phyloP scores from a whole-genome alignment of 805 yeast genomes.

The Clavispora carvajalis region DNA sequence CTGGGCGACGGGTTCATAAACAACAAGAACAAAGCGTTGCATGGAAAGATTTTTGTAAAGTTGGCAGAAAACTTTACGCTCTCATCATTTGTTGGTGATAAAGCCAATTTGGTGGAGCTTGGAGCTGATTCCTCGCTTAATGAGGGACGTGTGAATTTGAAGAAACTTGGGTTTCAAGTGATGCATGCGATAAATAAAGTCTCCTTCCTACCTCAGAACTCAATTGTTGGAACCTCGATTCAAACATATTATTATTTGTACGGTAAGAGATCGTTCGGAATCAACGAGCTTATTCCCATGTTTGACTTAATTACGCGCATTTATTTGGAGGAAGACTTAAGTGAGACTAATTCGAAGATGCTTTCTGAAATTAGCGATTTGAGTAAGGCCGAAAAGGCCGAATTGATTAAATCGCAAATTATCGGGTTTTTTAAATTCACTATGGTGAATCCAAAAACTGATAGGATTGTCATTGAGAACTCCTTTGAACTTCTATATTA shows the following conservation, averaged over 20 bases:
- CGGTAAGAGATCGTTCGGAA: constrained; percentile 12
- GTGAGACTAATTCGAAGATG: constrained; percentile 20
- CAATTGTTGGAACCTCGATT: constrained; percentile 44
- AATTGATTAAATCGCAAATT: constrained; percentile 22
- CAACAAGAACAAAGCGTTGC: constrained; percentile 22
- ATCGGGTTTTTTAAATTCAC: constrained; percentile 17
- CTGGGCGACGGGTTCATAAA: constrained; percentile 24
- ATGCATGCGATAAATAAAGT: constrained; percentile 48
- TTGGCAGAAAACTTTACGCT: constrained; percentile 30
- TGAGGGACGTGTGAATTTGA: constrained; percentile 29
- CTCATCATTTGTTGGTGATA: constrained; percentile 21
- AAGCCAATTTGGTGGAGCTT: constrained; percentile 7
- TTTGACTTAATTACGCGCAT: constrained; percentile 22
- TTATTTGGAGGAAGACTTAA: constrained; percentile 17
- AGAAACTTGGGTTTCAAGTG: constrained; percentile 50
- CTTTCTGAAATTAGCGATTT: constrained; percentile 15
- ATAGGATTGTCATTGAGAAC: constrained; percentile 32
- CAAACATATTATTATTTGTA: constrained; percentile 29
- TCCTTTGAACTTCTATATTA: constrained; percentile 53
- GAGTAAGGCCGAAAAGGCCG: constrained; percentile 19
- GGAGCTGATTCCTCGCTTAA: constrained; percentile 19
- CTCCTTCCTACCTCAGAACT: constrained; percentile 48
- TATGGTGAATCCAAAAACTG: constrained; percentile 10
- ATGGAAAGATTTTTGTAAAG: constrained; percentile 34
- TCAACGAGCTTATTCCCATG: constrained; percentile 25